phyloP scores from a whole-genome alignment of 2,329 filamentous ascomycete genomes.

The Aspergillus jensenii region DNA sequence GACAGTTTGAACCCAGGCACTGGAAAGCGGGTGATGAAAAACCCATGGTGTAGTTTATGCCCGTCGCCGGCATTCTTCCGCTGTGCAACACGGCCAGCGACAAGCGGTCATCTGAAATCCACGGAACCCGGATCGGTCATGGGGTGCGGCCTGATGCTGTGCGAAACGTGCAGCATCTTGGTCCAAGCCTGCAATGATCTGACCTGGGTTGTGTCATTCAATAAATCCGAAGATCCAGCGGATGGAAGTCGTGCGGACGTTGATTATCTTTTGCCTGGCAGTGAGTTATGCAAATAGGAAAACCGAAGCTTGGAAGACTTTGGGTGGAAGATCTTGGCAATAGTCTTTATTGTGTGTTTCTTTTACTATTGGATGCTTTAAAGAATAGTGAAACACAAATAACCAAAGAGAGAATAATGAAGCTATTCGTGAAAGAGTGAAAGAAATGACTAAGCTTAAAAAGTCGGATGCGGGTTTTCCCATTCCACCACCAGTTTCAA shows the following conservation, averaged over 20 bases:
- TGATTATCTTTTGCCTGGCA: conserved; percentile 23
- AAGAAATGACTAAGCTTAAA: neutral
- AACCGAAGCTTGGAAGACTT: neutral
- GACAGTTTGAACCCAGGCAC: conserved; percentile 19
- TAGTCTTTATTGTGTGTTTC: neutral
- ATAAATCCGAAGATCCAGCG: conserved; percentile 12
- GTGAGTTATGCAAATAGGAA: conserved; percentile 16
- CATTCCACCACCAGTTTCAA: neutral
- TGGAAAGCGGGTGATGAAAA: conserved; percentile 15
- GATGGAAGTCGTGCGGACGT: conserved; percentile 27
- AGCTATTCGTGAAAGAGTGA: neutral
- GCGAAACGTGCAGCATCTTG: conserved; percentile 25
- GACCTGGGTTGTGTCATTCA: conserved; percentile 15
- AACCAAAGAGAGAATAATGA: neutral
- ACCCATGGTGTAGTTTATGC: conserved; percentile 44
- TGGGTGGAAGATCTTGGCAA: neutral
- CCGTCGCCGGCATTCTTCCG: conserved; percentile 37
- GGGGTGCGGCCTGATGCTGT: conserved; percentile 26
- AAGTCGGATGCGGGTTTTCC: conserved; percentile 4
- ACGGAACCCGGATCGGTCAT: conserved; percentile 23
- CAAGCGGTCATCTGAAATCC: conserved; percentile 11
- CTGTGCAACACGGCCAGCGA: conserved; percentile 24
- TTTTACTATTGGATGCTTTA: neutral
- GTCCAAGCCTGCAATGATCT: conserved; percentile 20
- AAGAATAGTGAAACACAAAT: neutral